Percentiles rank a stretch among this genome's conserved stretches.
Conservation (phyloP, 495 filamentous ascomycete genomes). For the Aspergillus sclerotiicarbonarius region DNA sequence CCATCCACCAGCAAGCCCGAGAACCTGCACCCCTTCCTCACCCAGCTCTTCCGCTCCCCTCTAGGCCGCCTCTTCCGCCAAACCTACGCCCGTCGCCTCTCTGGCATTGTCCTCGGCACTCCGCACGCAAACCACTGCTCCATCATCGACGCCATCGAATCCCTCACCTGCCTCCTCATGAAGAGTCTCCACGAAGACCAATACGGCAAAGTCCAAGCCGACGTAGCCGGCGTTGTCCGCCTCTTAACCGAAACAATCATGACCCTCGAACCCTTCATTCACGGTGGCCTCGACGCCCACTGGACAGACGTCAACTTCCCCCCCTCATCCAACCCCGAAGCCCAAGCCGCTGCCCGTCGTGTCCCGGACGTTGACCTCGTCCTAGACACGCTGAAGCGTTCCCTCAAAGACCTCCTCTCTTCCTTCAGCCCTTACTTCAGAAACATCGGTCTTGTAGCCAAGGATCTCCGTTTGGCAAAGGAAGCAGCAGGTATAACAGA, state of each 20-base stretch:
- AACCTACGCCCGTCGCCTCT: slow-evolving; percentile 60
- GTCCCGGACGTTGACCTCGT: slow-evolving; percentile 63
- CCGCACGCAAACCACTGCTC: slow-evolving; percentile 63
- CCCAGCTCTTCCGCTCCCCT: slow-evolving; percentile 43
- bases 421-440: slow-evolving; percentile 69
- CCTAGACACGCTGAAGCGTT: slow-evolving; percentile 53
- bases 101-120: slow-evolving; percentile 62
- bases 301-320: slow-evolving; percentile 76
- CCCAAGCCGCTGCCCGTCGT: slow-evolving; percentile 37
- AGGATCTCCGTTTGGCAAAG: slow-evolving; percentile 67
- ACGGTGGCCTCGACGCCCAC: slow-evolving; percentile 56
- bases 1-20: slow-evolving; percentile 34
- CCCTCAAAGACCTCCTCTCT: slow-evolving; percentile 58
- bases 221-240: slow-evolving; percentile 69
- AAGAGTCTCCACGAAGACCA: slow-evolving; percentile 75
- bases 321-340: slow-evolving; percentile 39
- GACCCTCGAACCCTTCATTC: slow-evolving; percentile 66
- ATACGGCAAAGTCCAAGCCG: slow-evolving; percentile 80
- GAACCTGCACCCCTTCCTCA: slow-evolving; percentile 37
- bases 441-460: slow-evolving; percentile 60
- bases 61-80: slow-evolving; percentile 70
- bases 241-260: slow-evolving; percentile 65
- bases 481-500: slow-evolving; percentile 52
- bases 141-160: slow-evolving; percentile 68
- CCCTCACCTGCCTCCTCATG: slow-evolving; percentile 66